Evolutionary conservation across 306 rosid genomes (phyloP).

Genomic region (Amphicarpaea edgeworthii): DNA sequence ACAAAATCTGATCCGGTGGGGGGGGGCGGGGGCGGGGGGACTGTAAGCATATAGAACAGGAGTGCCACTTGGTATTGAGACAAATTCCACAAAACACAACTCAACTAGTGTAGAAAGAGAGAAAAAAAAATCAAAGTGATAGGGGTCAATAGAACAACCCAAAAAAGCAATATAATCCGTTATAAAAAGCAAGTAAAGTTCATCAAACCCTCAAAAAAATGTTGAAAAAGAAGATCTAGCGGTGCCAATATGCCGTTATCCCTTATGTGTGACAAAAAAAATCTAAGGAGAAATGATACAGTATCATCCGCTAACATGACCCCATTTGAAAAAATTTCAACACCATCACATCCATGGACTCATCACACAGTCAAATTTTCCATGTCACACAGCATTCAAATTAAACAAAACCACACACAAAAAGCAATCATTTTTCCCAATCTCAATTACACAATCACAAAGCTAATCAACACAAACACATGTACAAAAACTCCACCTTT

Average conservation of each 20-base stretch:
- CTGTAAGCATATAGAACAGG: conserved; percentile 24
- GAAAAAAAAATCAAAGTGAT: neutral
- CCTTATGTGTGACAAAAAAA: conserved; percentile 42
- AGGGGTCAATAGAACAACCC: conserved; percentile 11
- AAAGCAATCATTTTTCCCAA: conserved; percentile 29
- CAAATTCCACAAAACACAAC: conserved; percentile 31
- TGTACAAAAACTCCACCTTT: conserved; percentile 67
- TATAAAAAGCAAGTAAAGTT: conserved; percentile 40
- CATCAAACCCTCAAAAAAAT: conserved; percentile 42
- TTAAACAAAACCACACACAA: neutral
- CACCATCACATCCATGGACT: conserved; percentile 27
- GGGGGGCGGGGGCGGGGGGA: neutral
- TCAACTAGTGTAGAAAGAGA: conserved; percentile 13
- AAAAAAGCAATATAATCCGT: conserved; percentile 37
- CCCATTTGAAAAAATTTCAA: conserved; percentile 36
- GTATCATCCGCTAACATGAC: conserved; percentile 36
- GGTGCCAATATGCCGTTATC: conserved; percentile 48
- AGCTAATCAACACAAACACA: neutral
- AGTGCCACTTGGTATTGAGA: conserved; percentile 28
- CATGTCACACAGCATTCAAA: conserved; percentile 21
- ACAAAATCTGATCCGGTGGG: conserved; percentile 34
- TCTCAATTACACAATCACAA: conserved; percentile 37
- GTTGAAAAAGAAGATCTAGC: conserved; percentile 13
- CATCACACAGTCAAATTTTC: conserved; percentile 9
- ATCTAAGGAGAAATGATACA: conserved; percentile 32